A percentile compares a stretch with the other conserved stretches of the same genome.
Conservation (phyloP, 1,284 basidiomycete genomes). For the Xerocomus nothofagi region DNA sequence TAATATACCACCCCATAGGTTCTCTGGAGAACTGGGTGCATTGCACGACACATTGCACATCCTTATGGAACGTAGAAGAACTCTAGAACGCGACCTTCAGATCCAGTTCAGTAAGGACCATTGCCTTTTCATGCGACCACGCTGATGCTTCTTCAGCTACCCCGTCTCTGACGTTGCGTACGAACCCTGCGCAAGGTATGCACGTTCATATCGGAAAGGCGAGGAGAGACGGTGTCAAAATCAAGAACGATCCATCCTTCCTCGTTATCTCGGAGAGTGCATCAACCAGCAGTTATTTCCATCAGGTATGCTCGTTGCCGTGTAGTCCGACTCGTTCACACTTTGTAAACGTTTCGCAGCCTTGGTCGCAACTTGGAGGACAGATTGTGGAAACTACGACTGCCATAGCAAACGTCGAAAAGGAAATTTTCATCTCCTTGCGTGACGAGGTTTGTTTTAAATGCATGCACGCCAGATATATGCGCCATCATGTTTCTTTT, state of each 20-base stretch:
- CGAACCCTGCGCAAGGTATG: constrained; percentile 66
- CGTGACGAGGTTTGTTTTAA: constrained; percentile 56
- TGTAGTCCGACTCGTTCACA: background rate
- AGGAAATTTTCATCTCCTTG: constrained; percentile 67
- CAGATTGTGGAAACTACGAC: constrained; percentile 59
- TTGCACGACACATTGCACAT: constrained; percentile 55
- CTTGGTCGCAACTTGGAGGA: constrained; percentile 74
- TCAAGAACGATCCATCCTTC: constrained; percentile 52
- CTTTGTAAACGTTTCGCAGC: constrained; percentile 43
- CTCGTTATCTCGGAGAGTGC: constrained; percentile 58
- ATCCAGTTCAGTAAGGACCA: constrained; percentile 49
- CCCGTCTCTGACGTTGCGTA: constrained; percentile 70
- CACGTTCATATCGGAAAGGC: constrained; percentile 68
- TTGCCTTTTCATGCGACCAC: background rate
- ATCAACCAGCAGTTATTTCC: constrained; percentile 70
- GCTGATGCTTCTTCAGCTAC: constrained; percentile 46
- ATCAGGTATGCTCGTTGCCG: constrained; percentile 48
- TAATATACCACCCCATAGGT: constrained; percentile 46
- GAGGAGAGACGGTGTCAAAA: constrained; percentile 55
- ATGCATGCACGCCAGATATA: background rate
- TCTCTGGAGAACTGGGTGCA: constrained; percentile 55
- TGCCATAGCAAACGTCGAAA: constrained; percentile 61
- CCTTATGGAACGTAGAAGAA: constrained; percentile 47
- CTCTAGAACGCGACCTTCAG: constrained; percentile 58
- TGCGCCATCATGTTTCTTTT: constrained; percentile 3